phyloP scores from a whole-genome alignment of 306 rosid genomes.

The Amphicarpaea edgeworthii region DNA sequence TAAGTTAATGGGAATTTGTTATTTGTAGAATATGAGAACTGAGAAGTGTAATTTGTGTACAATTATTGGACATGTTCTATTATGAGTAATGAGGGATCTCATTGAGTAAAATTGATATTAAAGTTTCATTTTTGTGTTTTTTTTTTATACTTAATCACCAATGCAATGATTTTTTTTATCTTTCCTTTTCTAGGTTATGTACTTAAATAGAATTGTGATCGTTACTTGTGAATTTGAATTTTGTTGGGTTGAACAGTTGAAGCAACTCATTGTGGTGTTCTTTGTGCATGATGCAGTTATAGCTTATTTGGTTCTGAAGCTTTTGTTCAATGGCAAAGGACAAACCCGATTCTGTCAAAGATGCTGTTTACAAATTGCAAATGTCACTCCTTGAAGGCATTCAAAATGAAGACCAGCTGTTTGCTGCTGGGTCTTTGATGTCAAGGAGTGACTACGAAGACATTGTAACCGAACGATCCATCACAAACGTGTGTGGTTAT shows the following conservation, averaged over 20 bases:
- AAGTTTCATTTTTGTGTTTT: neutral
- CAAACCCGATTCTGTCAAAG: slow-evolving; percentile 54
- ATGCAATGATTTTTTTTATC: neutral
- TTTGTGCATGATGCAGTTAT: slow-evolving; percentile 14
- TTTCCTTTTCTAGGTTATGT: neutral
- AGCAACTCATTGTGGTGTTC: slow-evolving; percentile 23
- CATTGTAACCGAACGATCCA: slow-evolving; percentile 83
- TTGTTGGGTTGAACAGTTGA: slow-evolving; percentile 19
- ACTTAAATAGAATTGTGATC: neutral
- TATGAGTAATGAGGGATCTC: neutral
- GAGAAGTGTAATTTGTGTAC: slow-evolving; percentile 6
- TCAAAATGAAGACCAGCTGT: slow-evolving; percentile 68
- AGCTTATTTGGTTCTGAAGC: slow-evolving; percentile 41
- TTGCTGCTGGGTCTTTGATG: slow-evolving; percentile 78
- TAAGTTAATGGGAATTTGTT: slow-evolving; percentile 1
- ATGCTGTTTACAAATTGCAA: slow-evolving; percentile 71
- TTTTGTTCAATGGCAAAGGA: slow-evolving; percentile 58
- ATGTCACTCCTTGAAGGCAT: slow-evolving; percentile 76
- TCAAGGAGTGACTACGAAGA: slow-evolving; percentile 86
- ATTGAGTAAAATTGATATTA: neutral
- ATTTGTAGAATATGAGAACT: neutral
- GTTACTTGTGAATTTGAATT: slow-evolving; percentile 1
- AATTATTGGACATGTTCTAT: neutral
- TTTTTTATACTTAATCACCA: neutral
- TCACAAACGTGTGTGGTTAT: slow-evolving; percentile 72